Base-by-base conservation (phyloP, 345 rosid genomes). In the Turritis glabra region DNA sequence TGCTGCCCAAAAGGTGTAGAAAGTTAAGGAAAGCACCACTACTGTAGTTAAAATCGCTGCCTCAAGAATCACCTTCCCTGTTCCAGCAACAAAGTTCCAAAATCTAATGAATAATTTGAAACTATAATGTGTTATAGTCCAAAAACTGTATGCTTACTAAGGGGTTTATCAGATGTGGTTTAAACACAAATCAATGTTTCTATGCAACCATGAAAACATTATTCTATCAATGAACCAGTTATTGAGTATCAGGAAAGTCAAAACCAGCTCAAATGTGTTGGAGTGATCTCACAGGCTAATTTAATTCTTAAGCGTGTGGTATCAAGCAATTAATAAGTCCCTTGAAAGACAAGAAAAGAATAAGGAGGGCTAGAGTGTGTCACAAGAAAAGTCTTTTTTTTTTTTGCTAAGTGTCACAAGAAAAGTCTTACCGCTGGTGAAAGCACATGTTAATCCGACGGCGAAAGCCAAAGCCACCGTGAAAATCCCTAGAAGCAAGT, bases 1-100 rank as follows among this genome's bases (percentile, higher is more conserved):
- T 0, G 92, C 93, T 0, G 96, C 97, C 97, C 97, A 91, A 76
- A 91, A 91, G 4, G 97, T 91, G 84, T 88, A 91, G 7, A 88
- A 56, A 0, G 96, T 89, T 5, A 91, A 89, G 25, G 88, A 74
- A 74, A 88, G 72, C 44, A 91, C 96, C 80, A 91, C 88, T 7
- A 69, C 85, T 6, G 90, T 47, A 0, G 96, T 91, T 71, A 91
- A 62, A 15, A 91, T 89, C 3, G 67, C 96, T 11, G 97, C 67
- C 76, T 91, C 97, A 55, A 91, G 81, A 52, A 91, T 89, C 18
- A 88, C 83, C 74, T 88, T 87, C 48, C 96, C 97, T 91, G 90
- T 68, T 43, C 48, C 60, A 67, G 44, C 56, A 64, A 40, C 59
- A 54, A 72, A 38, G n/a, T 59, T 57, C 33, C 62, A 27, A 7